phyloP scores from a whole-genome alignment of 2,329 filamentous ascomycete genomes.

The Cordyceps fumosorosea region DNA sequence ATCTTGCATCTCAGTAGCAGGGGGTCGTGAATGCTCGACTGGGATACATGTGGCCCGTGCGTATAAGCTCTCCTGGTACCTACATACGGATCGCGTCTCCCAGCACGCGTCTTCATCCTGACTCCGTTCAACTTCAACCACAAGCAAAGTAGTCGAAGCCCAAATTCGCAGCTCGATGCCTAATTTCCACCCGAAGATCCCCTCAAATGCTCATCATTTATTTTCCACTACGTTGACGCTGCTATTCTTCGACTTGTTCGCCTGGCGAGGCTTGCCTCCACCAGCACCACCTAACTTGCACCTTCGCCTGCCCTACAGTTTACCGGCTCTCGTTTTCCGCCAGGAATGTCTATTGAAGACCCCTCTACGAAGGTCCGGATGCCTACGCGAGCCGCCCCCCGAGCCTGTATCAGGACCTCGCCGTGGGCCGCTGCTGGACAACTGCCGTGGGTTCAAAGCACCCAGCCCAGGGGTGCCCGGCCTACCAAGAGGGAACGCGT shows the following conservation, averaged over 20 bases:
- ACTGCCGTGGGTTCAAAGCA: constrained; percentile 28
- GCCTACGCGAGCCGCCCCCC: constrained; percentile 46
- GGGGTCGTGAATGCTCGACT: background rate
- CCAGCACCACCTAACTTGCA: constrained; percentile 41
- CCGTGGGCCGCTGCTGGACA: constrained; percentile 40
- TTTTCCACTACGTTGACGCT: constrained; percentile 14
- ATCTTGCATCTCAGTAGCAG: background rate
- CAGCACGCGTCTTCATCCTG: background rate
- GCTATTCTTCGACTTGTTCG: constrained; percentile 7
- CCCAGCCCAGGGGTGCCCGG: constrained; percentile 33
- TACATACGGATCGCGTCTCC: constrained; percentile 5
- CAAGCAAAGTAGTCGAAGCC: background rate
- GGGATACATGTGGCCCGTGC: constrained; percentile 3
- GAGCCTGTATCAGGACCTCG: constrained; percentile 54
- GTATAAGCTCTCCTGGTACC: background rate
- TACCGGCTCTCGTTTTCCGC: constrained; percentile 66
- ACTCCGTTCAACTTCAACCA: constrained; percentile 4
- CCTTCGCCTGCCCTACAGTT: constrained; percentile 71
- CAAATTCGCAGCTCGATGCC: background rate
- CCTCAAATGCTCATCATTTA: background rate
- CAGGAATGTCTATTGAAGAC: constrained; percentile 54
- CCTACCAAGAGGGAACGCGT: constrained; percentile 49
- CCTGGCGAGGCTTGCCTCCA: background rate
- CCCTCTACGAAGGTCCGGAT: constrained; percentile 31
- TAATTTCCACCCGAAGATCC: background rate